A percentile compares a stretch with the other conserved stretches of the same genome.
These are phyloP conservation scores for Saccharomyces paradoxus DNA, from an alignment of 805 yeast species.

Conservation along the genomic window DNA sequence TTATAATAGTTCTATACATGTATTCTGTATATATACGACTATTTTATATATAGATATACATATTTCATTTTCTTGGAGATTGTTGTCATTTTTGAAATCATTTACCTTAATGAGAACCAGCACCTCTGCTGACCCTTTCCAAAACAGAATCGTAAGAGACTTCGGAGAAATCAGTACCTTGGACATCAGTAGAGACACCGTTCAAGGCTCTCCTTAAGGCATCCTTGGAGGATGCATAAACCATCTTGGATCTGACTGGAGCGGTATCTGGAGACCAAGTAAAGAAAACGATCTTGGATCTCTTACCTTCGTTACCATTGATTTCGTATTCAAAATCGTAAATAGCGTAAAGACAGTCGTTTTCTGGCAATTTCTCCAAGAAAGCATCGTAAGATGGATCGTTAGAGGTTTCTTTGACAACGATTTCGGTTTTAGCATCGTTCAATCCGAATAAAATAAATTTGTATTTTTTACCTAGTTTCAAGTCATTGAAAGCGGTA, in stretches of 20 bases:
- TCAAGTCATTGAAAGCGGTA: conserved; percentile 89
- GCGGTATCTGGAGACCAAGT: conserved; percentile 99
- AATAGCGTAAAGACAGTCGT: conserved; percentile 92
- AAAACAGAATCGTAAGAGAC: conserved; percentile 90
- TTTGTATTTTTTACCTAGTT: conserved; percentile 84
- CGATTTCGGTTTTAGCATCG: conserved; percentile 81
- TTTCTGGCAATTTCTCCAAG: conserved; percentile 83
- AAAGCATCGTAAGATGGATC: conserved; percentile 75
- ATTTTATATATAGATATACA: neutral
- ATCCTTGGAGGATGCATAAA: conserved; percentile 96
- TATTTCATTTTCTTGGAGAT: neutral
- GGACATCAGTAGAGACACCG: conserved; percentile 90
- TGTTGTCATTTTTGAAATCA: neutral
- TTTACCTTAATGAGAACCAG: conserved; percentile 45
- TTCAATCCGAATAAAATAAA: conserved; percentile 75
- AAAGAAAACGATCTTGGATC: conserved; percentile 61
- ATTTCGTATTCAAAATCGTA: conserved; percentile 95
- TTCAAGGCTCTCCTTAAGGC: conserved; percentile 95
- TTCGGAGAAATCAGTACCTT: conserved; percentile 97
- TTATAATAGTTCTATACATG: neutral
- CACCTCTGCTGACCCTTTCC: conserved; percentile 81
- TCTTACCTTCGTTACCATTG: conserved; percentile 86
- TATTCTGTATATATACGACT: neutral
- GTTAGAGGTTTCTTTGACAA: conserved; percentile 77
- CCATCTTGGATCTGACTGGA: conserved; percentile 91